Conservation (phyloP, 345 rosid species). For the Salix udensis region DNA sequence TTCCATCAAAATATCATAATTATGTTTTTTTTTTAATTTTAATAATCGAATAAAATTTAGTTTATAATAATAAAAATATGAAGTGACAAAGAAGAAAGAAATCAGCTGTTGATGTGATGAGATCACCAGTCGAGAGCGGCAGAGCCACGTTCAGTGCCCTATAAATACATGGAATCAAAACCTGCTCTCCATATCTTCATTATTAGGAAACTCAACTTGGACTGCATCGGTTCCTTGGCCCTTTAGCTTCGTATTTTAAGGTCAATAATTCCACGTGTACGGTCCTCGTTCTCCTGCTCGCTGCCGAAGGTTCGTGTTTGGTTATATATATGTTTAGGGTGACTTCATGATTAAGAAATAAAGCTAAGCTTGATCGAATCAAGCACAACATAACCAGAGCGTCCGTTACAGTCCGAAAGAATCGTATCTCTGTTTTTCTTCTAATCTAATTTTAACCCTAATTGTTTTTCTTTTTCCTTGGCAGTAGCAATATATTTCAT, state of each 20-base stretch:
- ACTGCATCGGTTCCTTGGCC: slow-evolving; percentile 18
- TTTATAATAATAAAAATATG: too few species aligned
- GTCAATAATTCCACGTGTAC: slow-evolving; percentile 27
- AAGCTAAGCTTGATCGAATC: background rate
- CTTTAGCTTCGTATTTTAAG: background rate
- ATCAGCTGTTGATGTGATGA: background rate
- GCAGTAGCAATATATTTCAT: too few species aligned
- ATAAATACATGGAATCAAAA: slow-evolving; percentile 17
- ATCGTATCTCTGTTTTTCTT: too few species aligned
- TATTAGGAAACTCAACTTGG: slow-evolving; percentile 1
- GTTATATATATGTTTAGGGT: too few species aligned
- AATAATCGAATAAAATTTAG: too few species aligned
- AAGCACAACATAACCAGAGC: too few species aligned
- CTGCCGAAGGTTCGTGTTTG: background rate
- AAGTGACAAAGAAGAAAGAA: too few species aligned
- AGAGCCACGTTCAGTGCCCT: slow-evolving; percentile 19
- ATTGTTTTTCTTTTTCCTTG: too few species aligned
- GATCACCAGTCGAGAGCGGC: background rate
- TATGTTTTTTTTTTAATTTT: too few species aligned
- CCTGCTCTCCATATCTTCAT: background rate
- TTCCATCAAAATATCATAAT: too few species aligned
- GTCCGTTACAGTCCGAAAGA: too few species aligned
- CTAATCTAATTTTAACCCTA: too few species aligned
- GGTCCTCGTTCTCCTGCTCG: slow-evolving; percentile 14
- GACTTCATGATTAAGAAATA: background rate